phyloP scores from a whole-genome alignment of 768 basidiomycete species.

The Hirschioporus abietinus region DNA sequence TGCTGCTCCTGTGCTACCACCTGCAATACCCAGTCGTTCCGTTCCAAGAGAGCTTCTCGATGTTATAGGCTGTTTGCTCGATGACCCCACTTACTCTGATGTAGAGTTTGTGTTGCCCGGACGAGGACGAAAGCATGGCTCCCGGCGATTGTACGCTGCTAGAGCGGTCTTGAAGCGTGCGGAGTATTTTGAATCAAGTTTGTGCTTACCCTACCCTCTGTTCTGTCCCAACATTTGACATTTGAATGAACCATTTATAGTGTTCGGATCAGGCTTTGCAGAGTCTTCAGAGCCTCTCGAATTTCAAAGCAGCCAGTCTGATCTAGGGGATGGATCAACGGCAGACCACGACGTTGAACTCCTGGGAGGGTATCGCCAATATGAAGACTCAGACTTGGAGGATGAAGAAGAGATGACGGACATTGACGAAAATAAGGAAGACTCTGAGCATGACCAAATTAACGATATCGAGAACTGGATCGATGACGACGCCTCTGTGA shows the following conservation, averaged over 20 bases:
- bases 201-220: constrained; percentile 10
- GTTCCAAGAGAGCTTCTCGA: constrained; percentile 67
- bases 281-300: constrained; percentile 36
- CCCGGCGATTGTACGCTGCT: constrained; percentile 58
- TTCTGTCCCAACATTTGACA: not conserved
- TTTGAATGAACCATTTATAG: constrained; percentile 29
- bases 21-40: constrained; percentile 39
- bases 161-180: constrained; percentile 61
- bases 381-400: constrained; percentile 48
- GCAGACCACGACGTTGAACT: constrained; percentile 44
- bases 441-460: constrained; percentile 1
- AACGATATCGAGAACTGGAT: not conserved
- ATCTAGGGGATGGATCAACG: constrained; percentile 10
- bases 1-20: constrained; percentile 39
- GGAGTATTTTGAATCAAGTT: constrained; percentile 77
- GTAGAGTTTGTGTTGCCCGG: constrained; percentile 72
- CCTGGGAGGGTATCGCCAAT: constrained; percentile 28
- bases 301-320: constrained; percentile 8
- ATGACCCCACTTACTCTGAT: constrained; percentile 83
- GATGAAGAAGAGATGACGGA: constrained; percentile 34
- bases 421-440: constrained; percentile 18
- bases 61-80: constrained; percentile 67
- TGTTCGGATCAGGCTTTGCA: constrained; percentile 70
- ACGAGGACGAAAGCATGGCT: constrained; percentile 23
- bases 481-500: not conserved